These are phyloP conservation scores for Chytridium lagenaria DNA, from an alignment of 371 early-diverging fungal species.

Conservation along the genomic window DNA sequence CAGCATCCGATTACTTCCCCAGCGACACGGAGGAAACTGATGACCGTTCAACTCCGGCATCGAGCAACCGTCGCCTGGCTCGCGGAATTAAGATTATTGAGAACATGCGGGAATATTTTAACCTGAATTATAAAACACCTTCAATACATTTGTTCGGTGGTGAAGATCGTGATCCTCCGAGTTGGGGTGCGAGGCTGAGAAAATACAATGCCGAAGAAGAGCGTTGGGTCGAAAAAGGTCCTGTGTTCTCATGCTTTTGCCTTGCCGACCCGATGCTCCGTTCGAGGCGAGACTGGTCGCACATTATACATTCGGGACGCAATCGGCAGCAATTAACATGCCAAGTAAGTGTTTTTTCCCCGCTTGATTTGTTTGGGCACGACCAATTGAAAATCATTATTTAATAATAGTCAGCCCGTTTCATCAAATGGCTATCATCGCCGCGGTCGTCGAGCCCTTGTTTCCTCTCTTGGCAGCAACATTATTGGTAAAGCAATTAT, in stretches of 20 bases:
- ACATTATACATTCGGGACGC: slow-evolving; percentile 29
- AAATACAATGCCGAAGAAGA: neutral
- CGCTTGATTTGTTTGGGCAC: neutral
- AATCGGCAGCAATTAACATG: slow-evolving; percentile 27
- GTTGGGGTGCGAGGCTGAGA: neutral
- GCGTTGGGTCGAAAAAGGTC: slow-evolving; percentile 31
- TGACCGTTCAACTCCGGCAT: slow-evolving; percentile 3
- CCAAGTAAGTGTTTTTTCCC: slow-evolving; percentile 21
- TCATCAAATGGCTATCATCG: neutral
- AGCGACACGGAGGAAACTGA: slow-evolving; percentile 6
- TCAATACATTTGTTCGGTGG: neutral
- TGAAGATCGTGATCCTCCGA: neutral
- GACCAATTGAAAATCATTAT: neutral
- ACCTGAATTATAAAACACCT: neutral
- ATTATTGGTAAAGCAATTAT: slow-evolving; percentile 25
- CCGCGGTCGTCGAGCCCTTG: neutral
- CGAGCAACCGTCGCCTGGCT: neutral
- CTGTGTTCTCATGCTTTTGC: slow-evolving; percentile 26
- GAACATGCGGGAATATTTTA: slow-evolving; percentile 2
- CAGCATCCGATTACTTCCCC: slow-evolving; percentile 19
- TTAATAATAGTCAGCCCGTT: slow-evolving; percentile 1
- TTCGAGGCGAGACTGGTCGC: slow-evolving; percentile 24
- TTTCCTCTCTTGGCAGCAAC: slow-evolving; percentile 22
- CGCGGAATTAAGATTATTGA: neutral
- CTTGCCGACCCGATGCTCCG: slow-evolving; percentile 18